phyloP scores from a whole-genome alignment of 495 filamentous ascomycete genomes.

The Aspergillus cristatus region DNA sequence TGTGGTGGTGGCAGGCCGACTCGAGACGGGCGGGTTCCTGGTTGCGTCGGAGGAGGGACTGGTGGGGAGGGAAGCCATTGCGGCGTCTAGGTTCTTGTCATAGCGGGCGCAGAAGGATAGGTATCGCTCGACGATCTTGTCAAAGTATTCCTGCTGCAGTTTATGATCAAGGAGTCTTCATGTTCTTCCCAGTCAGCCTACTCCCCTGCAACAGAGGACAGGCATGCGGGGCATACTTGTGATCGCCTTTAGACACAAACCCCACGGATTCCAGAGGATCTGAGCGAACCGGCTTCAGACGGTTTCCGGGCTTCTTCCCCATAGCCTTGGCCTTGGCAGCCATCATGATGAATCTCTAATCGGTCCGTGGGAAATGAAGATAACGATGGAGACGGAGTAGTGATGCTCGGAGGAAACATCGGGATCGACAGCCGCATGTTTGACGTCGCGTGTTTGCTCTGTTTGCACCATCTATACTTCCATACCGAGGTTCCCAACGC shows the following conservation, averaged over 20 bases:
- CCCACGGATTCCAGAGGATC: conserved; percentile 74
- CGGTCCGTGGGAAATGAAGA: too few species aligned
- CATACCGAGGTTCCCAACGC: conserved; percentile 16
- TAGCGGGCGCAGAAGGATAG: conserved; percentile 74
- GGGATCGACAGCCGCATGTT: background rate
- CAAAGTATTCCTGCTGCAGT: conserved; percentile 73
- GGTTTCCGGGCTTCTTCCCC: conserved; percentile 37
- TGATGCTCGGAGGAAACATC: too few species aligned
- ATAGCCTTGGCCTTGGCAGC: conserved; percentile 11
- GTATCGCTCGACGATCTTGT: conserved; percentile 77
- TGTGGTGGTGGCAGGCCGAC: too few species aligned
- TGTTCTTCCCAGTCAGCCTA: background rate
- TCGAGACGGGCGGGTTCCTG: conserved; percentile 29
- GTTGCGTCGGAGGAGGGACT: conserved; percentile 32
- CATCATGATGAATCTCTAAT: conserved; percentile 10
- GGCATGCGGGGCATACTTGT: conserved; percentile 36
- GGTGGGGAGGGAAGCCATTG: conserved; percentile 58
- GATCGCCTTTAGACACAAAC: conserved; percentile 83
- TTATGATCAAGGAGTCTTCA: conserved; percentile 64
- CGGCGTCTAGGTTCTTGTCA: conserved; percentile 58
- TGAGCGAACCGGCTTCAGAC: conserved; percentile 56
- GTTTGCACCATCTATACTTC: conserved; percentile 15
- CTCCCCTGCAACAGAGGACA: background rate
- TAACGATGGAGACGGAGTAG: background rate
- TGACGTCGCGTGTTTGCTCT: conserved; percentile 6